Base-by-base conservation (phyloP, 164 flowering plant species). In the Saururus chinensis region DNA sequence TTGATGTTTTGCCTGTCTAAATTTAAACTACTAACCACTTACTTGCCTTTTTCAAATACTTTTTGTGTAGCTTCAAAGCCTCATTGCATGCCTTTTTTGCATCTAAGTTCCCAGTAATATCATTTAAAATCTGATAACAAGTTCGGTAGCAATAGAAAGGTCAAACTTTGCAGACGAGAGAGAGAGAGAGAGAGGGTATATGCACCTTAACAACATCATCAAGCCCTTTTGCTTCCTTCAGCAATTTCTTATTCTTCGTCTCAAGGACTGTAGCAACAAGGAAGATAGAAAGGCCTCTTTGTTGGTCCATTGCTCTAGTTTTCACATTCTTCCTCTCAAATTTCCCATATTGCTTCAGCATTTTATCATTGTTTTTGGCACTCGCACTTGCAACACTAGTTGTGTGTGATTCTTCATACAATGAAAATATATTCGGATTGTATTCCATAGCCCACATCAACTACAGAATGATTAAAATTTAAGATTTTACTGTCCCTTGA, bases 361-460 rank as follows among this genome's bases (percentile, higher is more conserved):
- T 59, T 77, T 80, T 85, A 51, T 62, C 69, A 66, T 72, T 73
- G 59, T 66, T 20, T 56, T 59, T 70, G 17, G 66, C 19, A 40
- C 21, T 57, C 19, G 40, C 37, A 37, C 70, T 40, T 40, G 62
- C 42, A 12, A 59, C 73, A 45, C 65, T 4, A 66, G 37, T 63
- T 45, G 67, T 4, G 23, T 40, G 26, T 13, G 75, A 60, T 45
- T 67, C 73, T 73, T 85, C 89, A 59, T 87, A 89, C 20, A 26
- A 65, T 19, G 84, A 67, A 72, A 83, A 92, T 56, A 81, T 77
- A 75, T 83, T 82, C 49, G 98, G 98, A 62, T 88, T 84, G 84
- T 92, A 92, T 64, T 92, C 98, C 96, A 92, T 88, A 42, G 90
- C 95, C 96, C 96, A 88, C 87, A 88, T 92, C 71, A 92, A 73